These are phyloP conservation scores for Epichloe brachyelytri DNA, from an alignment of 2,329 filamentous ascomycete genomes.

Conservation along the genomic window DNA sequence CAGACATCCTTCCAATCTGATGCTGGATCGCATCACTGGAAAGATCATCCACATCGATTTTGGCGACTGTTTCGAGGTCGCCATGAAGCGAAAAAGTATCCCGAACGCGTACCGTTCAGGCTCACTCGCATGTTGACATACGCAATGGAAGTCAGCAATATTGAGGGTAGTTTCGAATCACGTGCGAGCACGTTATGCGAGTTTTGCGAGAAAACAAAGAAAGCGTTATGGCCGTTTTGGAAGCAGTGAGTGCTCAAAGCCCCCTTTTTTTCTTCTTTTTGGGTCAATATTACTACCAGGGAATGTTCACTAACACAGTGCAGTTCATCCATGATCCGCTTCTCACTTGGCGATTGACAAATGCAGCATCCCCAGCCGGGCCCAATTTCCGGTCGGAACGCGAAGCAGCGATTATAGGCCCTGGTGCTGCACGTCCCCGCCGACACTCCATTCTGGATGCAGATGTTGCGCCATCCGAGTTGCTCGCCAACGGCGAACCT, in stretches of 20 bases:
- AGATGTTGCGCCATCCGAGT: slow-evolving; percentile 45
- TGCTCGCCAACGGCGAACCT: slow-evolving; percentile 34
- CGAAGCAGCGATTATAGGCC: slow-evolving; percentile 38
- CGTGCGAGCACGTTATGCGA: slow-evolving; percentile 96
- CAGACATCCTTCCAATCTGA: slow-evolving; percentile 92
- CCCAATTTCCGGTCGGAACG: slow-evolving; percentile 54
- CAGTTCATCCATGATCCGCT: slow-evolving; percentile 99
- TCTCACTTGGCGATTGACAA: slow-evolving; percentile 84
- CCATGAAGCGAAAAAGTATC: slow-evolving; percentile 99
- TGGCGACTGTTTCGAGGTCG: slow-evolving; percentile 97
- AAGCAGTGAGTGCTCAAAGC: slow-evolving; percentile 61
- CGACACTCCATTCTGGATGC: slow-evolving; percentile 58
- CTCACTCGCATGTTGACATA: slow-evolving; percentile 98
- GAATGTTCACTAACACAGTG: neutral
- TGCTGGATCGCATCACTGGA: slow-evolving; percentile 90
- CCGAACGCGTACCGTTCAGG: slow-evolving; percentile 93
- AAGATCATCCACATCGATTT: slow-evolving; percentile 99
- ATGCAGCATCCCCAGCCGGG: slow-evolving; percentile 47
- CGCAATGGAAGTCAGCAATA: slow-evolving; percentile 99
- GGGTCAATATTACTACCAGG: neutral
- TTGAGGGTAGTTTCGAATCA: slow-evolving; percentile 97
- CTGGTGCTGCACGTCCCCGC: slow-evolving; percentile 38
- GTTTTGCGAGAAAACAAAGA: slow-evolving; percentile 95
- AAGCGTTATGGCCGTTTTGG: slow-evolving; percentile 92
- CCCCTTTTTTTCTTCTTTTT: neutral